phyloP scores from a whole-genome alignment of 257 asterid genomes.

The Ophiorrhiza pumila region DNA sequence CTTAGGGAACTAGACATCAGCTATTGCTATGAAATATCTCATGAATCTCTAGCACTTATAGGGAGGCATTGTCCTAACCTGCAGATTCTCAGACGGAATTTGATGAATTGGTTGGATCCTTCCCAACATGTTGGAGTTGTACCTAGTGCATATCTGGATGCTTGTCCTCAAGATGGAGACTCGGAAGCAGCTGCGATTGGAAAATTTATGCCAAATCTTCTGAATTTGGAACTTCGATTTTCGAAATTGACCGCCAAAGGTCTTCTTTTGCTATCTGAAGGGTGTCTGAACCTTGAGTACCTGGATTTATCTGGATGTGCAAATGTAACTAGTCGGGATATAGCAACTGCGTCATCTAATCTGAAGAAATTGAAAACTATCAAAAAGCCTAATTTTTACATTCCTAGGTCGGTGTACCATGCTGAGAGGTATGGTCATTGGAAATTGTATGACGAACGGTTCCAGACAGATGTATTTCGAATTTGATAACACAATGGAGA shows the following conservation, averaged over 20 bases:
- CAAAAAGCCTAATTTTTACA: constrained; percentile 65
- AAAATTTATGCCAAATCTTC: constrained; percentile 59
- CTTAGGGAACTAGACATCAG: constrained; percentile 78
- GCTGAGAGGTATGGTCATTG: constrained; percentile 79
- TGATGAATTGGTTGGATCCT: constrained; percentile 75
- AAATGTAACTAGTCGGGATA: constrained; percentile 60
- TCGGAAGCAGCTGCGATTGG: constrained; percentile 77
- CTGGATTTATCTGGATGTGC: constrained; percentile 73
- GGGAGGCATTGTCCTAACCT: constrained; percentile 55
- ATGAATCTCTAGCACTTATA: constrained; percentile 48
- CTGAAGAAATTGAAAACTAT: constrained; percentile 57
- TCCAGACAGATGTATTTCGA: constrained; percentile 71
- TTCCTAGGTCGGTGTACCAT: constrained; percentile 55
- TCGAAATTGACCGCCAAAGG: constrained; percentile 65
- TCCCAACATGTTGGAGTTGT: constrained; percentile 56
- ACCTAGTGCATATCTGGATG: constrained; percentile 59
- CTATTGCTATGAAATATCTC: constrained; percentile 77
- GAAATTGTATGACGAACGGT: constrained; percentile 77
- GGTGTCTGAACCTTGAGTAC: constrained; percentile 59
- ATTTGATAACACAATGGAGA: constrained; percentile 39
- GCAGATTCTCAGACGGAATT: constrained; percentile 46
- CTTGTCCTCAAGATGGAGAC: constrained; percentile 83
- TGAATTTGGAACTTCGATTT: constrained; percentile 66
- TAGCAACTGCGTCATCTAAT: constrained; percentile 41
- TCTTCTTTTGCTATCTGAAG: constrained; percentile 56